Conservation (phyloP, 2,329 filamentous ascomycete genomes). For the Penicillium decumbens region DNA sequence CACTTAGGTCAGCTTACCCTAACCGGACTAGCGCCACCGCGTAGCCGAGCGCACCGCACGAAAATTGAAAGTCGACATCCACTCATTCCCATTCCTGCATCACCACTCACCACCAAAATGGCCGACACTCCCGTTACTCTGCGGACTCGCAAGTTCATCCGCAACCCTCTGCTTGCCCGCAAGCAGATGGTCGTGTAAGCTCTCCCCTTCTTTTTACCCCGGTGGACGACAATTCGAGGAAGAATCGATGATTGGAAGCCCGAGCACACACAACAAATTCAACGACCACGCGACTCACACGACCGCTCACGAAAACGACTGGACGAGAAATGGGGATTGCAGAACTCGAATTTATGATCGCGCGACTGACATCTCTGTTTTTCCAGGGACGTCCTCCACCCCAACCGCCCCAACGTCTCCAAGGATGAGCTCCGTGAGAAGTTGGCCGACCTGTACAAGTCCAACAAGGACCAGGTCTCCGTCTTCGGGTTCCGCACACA, state of each 20-base stretch:
- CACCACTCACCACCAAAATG: conserved; percentile 59
- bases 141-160: conserved; percentile 99
- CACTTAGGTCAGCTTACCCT: conserved; percentile 14
- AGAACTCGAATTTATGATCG: conserved; percentile 7
- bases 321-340: conserved; percentile 3
- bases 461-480: conserved; percentile 92
- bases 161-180: conserved; percentile 96
- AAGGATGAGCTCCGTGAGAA: conserved; percentile 98
- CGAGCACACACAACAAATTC: conserved; percentile 7
- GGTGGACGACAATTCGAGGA: conserved; percentile 1
- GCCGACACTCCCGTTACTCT: conserved; percentile 74
- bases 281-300: neutral
- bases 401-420: conserved; percentile 95
- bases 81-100: conserved; percentile 21
- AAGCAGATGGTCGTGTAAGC: conserved; percentile 99
- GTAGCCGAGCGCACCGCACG: conserved; percentile 42
- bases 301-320: neutral
- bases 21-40: conserved; percentile 29
- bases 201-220: conserved; percentile 14
- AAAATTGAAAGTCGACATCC: conserved; percentile 39
- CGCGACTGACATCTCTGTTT: conserved; percentile 23
- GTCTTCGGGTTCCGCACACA: conserved; percentile 98
- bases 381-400: conserved; percentile 95
- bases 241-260: conserved; percentile 1
- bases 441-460: conserved; percentile 95